These are phyloP conservation scores for Mycena pura DNA, from an alignment of 768 basidiomycete species.

Conservation along the genomic window DNA sequence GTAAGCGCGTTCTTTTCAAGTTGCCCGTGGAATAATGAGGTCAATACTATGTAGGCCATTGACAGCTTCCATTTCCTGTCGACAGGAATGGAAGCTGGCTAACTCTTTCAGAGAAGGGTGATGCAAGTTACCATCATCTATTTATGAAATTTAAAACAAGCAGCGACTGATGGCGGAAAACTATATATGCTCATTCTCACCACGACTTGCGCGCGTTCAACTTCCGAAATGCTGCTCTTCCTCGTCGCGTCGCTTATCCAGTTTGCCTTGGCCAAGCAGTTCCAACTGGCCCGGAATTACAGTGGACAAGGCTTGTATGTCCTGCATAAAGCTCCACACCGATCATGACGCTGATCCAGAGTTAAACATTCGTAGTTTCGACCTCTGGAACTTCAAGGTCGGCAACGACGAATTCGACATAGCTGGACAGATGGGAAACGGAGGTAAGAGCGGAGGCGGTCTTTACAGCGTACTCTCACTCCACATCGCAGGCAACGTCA, in stretches of 20 bases:
- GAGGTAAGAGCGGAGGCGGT: background rate
- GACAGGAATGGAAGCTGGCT: too few species aligned
- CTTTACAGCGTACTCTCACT: background rate
- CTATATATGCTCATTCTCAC: too few species aligned
- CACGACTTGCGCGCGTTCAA: background rate
- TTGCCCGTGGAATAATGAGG: too few species aligned
- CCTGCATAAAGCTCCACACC: background rate
- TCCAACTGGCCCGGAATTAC: constrained; percentile 3
- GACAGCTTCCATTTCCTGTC: too few species aligned
- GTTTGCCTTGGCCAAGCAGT: background rate
- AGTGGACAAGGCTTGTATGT: constrained; percentile 6
- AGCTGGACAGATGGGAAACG: background rate
- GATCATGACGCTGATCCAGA: background rate
- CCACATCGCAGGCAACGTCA: constrained; percentile 1
- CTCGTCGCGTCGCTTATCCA: constrained; percentile 1
- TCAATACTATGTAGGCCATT: too few species aligned
- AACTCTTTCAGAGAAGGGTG: too few species aligned
- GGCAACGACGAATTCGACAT: constrained; percentile 1
- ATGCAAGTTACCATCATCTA: too few species aligned
- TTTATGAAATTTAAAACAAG: too few species aligned
- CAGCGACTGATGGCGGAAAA: too few species aligned
- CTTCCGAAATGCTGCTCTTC: background rate
- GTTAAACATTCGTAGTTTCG: background rate
- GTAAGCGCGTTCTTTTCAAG: too few species aligned
- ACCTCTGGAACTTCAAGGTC: constrained; percentile 5